Percentiles rank a stretch among this genome's conserved stretches.
Evolutionary conservation across 805 yeast species (phyloP).

Genomic region (Yarrowia deformans): DNA sequence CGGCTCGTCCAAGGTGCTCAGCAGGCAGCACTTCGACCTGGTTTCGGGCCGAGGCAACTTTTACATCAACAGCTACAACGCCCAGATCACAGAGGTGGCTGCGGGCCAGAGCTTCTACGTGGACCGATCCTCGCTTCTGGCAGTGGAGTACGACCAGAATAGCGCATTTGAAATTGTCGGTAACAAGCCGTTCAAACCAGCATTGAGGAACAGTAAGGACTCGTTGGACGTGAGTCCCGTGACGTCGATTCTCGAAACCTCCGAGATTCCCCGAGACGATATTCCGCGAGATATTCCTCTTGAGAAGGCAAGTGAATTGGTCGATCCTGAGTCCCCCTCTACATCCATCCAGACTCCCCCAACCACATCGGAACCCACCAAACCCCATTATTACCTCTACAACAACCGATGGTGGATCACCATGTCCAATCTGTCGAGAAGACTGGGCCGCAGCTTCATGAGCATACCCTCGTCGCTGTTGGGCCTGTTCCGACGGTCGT

Average conservation of each 20-base stretch:
- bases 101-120: slow-evolving; percentile 24
- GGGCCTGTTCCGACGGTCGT: neutral
- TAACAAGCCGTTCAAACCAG: neutral
- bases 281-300: neutral
- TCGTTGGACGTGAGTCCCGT: slow-evolving; percentile 23
- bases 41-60: slow-evolving; percentile 37
- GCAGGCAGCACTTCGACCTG: neutral
- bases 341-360: too few relatives aligned
- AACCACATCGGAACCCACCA: neutral
- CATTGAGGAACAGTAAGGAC: neutral
- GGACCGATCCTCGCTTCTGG: slow-evolving; percentile 6
- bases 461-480: slow-evolving; percentile 5
- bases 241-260: neutral
- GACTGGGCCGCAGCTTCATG: neutral
- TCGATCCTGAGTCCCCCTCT: too few relatives aligned
- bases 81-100: slow-evolving; percentile 30
- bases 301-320: too few relatives aligned
- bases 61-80: slow-evolving; percentile 22
- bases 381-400: slow-evolving; percentile 32
- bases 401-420: slow-evolving; percentile 36
- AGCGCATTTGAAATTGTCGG: slow-evolving; percentile 8
- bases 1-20: neutral
- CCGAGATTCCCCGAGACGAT: neutral
- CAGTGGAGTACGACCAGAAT: slow-evolving; percentile 33
- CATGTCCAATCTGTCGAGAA: slow-evolving; percentile 13